Evolutionary conservation across 805 yeast genomes (phyloP).

Genomic region (Candida vartiovaarae): DNA sequence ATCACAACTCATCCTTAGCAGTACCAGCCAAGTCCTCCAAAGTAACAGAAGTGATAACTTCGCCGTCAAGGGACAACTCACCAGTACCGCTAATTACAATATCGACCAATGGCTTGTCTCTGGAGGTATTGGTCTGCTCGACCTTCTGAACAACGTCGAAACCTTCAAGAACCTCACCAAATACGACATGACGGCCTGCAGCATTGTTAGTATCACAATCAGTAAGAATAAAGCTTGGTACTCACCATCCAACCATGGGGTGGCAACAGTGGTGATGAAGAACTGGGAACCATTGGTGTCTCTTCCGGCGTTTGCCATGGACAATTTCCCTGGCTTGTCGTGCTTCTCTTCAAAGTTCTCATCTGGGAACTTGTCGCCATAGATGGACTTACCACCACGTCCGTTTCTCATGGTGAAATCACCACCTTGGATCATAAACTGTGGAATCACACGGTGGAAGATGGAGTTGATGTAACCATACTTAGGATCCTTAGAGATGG

Average conservation of each 20-base stretch:
- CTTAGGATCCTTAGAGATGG: slow-evolving; percentile 66
- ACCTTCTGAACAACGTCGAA: slow-evolving; percentile 72
- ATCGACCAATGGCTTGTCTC: slow-evolving; percentile 64
- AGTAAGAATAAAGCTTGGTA: neutral
- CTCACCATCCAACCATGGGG: slow-evolving; percentile 87
- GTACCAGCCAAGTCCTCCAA: slow-evolving; percentile 10
- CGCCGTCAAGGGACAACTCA: slow-evolving; percentile 39
- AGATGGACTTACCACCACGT: slow-evolving; percentile 69
- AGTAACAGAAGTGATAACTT: slow-evolving; percentile 17
- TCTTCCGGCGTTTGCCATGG: slow-evolving; percentile 77
- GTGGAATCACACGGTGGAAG: slow-evolving; percentile 68
- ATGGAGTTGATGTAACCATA: slow-evolving; percentile 55
- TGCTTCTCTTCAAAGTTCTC: slow-evolving; percentile 65
- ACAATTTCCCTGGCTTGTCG: slow-evolving; percentile 59
- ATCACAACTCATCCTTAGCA: slow-evolving; percentile 30
- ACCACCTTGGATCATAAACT: slow-evolving; percentile 78
- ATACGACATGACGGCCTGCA: slow-evolving; percentile 67
- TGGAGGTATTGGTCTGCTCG: slow-evolving; percentile 62
- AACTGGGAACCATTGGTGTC: slow-evolving; percentile 91
- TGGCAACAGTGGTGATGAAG: slow-evolving; percentile 86
- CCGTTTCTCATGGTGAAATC: slow-evolving; percentile 68
- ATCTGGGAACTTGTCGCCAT: slow-evolving; percentile 60
- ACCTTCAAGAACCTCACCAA: slow-evolving; percentile 90
- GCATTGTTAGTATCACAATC: neutral
- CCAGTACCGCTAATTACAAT: slow-evolving; percentile 68